phyloP scores from a whole-genome alignment of 352 stramenopile genomes.

The Phytophthora sojae region DNA sequence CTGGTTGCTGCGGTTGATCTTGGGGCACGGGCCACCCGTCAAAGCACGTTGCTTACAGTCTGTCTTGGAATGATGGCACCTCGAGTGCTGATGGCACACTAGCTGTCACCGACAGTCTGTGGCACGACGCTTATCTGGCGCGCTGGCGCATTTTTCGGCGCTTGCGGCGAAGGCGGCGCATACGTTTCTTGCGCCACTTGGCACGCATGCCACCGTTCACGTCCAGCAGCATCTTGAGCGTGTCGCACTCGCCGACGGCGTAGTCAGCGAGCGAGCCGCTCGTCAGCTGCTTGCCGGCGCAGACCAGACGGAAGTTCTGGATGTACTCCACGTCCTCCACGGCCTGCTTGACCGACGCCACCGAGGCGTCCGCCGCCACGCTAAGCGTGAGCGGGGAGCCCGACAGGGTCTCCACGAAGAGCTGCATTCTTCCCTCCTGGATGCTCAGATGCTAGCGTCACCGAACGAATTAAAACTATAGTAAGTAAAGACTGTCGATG shows the following conservation, averaged over 20 bases:
- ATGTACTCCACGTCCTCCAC: conserved; percentile 97
- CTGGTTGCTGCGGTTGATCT: conserved; percentile 23
- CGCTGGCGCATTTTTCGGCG: conserved; percentile 99
- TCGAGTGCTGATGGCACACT: background rate
- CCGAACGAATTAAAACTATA: conserved; percentile 11
- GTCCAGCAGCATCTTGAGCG: conserved; percentile 92
- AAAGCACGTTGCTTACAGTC: conserved; percentile 13
- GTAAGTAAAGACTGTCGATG: background rate
- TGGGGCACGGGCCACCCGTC: conserved; percentile 19
- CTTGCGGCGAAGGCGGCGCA: conserved; percentile 98
- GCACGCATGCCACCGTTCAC: conserved; percentile 95
- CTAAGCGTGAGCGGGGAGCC: conserved; percentile 82
- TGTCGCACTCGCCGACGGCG: conserved; percentile 92
- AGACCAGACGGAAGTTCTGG: conserved; percentile 92
- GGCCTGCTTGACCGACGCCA: conserved; percentile 93
- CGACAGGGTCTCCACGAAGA: conserved; percentile 94
- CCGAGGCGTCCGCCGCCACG: conserved; percentile 88
- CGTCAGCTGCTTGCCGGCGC: conserved; percentile 80
- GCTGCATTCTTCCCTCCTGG: conserved; percentile 95
- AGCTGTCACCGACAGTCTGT: conserved; percentile 18
- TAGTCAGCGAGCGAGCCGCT: conserved; percentile 93
- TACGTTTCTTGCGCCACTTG: conserved; percentile 99
- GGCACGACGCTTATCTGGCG: conserved; percentile 93
- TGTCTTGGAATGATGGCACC: background rate
- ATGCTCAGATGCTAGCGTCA: conserved; percentile 89